A percentile compares a stretch with the other conserved stretches of the same genome.
These are phyloP conservation scores for Penicillium dipodomyicola DNA, from an alignment of 495 filamentous ascomycete species.

Conservation along the genomic window DNA sequence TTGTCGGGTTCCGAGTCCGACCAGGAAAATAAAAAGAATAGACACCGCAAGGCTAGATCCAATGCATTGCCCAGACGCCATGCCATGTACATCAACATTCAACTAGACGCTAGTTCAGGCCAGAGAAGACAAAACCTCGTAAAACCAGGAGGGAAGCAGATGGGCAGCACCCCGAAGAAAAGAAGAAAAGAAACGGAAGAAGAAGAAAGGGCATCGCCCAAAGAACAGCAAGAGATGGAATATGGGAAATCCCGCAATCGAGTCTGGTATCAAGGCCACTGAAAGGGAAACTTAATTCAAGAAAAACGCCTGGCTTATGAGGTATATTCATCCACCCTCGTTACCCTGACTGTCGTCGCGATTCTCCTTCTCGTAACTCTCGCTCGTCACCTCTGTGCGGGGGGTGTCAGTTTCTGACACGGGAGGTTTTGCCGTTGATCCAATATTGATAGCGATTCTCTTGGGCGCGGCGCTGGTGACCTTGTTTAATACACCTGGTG, in stretches of 20 bases:
- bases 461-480: constrained; percentile 40
- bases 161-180: constrained; percentile 14
- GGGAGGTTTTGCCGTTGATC: constrained; percentile 23
- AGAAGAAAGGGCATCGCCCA: constrained; percentile 8
- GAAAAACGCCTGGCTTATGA: constrained; percentile 19
- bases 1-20: constrained; percentile 13
- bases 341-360: constrained; percentile 30
- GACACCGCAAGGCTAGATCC: constrained; percentile 17
- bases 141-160: constrained; percentile 4
- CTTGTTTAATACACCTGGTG: constrained; percentile 24
- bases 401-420: constrained; percentile 16
- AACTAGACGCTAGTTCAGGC: constrained; percentile 3
- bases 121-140: constrained; percentile 3
- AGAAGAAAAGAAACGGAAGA: constrained; percentile 6
- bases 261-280: constrained; percentile 44
- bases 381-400: constrained; percentile 14
- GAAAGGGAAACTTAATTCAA: constrained; percentile 27
- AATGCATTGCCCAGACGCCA: constrained; percentile 33
- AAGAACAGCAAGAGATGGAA: constrained; percentile 13
- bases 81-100: constrained; percentile 3
- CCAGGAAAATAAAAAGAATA: constrained; percentile 15
- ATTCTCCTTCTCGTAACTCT: constrained; percentile 43
- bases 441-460: constrained; percentile 51
- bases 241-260: constrained; percentile 21
- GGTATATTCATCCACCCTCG: constrained; percentile 25